A percentile compares a stretch with the other conserved stretches of the same genome.
Conservation (phyloP, 2,329 filamentous ascomycete genomes). For the Pseudogymnoascus sp. region DNA sequence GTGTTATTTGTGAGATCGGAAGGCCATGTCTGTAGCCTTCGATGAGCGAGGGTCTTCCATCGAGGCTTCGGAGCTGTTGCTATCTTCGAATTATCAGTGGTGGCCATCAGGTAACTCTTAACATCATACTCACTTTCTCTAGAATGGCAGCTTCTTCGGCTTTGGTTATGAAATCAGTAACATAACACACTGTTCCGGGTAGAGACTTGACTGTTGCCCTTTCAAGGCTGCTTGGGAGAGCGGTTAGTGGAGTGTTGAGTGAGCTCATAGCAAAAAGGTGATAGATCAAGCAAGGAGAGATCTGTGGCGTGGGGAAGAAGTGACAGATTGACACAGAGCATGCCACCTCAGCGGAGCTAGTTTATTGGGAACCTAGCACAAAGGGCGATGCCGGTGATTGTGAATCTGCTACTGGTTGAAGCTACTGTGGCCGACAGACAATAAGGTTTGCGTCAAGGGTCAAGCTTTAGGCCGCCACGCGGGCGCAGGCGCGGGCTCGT, state of each 20-base stretch:
- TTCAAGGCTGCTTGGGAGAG: slow-evolving; percentile 43
- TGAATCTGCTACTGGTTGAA: slow-evolving; percentile 8
- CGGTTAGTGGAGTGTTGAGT: slow-evolving; percentile 4
- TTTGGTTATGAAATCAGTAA: slow-evolving; percentile 71
- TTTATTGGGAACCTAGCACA: slow-evolving; percentile 2
- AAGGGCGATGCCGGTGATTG: slow-evolving; percentile 10
- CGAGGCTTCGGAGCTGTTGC: slow-evolving; percentile 59
- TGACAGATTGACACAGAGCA: slow-evolving; percentile 5
- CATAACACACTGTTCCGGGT: slow-evolving; percentile 68
- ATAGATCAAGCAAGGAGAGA: not conserved
- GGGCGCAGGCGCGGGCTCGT: not conserved
- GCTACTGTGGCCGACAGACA: not conserved
- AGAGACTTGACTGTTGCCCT: slow-evolving; percentile 44
- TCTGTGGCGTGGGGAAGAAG: not conserved
- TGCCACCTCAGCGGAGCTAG: slow-evolving; percentile 11
- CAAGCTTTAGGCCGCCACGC: not conserved
- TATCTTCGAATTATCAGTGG: slow-evolving; percentile 33
- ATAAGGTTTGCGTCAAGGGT: slow-evolving; percentile 5
- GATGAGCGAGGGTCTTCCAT: slow-evolving; percentile 84
- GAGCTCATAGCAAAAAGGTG: slow-evolving; percentile 9
- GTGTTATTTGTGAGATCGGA: slow-evolving; percentile 72
- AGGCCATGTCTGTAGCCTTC: slow-evolving; percentile 85
- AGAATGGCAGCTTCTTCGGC: slow-evolving; percentile 67
- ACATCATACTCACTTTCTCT: slow-evolving; percentile 48
- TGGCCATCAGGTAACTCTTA: not conserved